A percentile compares a stretch with the other conserved stretches of the same genome.
Conservation (phyloP, 2,329 filamentous ascomycete species). For the Ophiostoma montium region DNA sequence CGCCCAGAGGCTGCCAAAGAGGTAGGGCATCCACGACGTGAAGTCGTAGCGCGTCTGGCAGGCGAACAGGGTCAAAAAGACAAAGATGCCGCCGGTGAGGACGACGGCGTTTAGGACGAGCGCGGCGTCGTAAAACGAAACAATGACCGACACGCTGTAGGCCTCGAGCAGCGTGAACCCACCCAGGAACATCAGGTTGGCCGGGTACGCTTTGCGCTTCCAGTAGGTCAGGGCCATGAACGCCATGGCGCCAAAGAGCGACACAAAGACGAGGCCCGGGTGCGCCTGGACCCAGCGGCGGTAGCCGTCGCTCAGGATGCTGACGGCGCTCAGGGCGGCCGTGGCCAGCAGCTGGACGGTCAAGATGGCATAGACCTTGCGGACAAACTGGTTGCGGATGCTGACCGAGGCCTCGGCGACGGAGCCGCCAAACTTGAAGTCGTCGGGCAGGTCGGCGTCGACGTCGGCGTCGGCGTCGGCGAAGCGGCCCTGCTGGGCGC, state of each 20-base stretch:
- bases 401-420: conserved; percentile 89
- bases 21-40: conserved; percentile 89
- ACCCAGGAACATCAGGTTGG: conserved; percentile 81
- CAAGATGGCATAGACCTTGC: conserved; percentile 96
- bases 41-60: conserved; percentile 99
- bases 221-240: conserved; percentile 85
- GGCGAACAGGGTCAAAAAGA: conserved; percentile 72
- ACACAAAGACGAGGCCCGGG: conserved; percentile 72
- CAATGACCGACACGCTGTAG: conserved; percentile 84
- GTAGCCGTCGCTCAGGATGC: conserved; percentile 72
- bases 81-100: conserved; percentile 72
- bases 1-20: conserved; percentile 82
- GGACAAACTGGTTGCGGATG: conserved; percentile 91
- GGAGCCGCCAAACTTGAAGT: conserved; percentile 96
- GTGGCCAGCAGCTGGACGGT: conserved; percentile 88
- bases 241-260: conserved; percentile 66
- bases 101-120: conserved; percentile 85
- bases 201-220: conserved; percentile 92
- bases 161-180: conserved; percentile 87
- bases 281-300: conserved; percentile 77
- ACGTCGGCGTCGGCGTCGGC: conserved; percentile 28
- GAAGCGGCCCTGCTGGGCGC: conserved; percentile 57
- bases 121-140: conserved; percentile 71
- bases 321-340: conserved; percentile 63
- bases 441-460: conserved; percentile 66